These are phyloP conservation scores for Phlebiopsis gigantea DNA, from an alignment of 768 basidiomycete genomes.

Conservation along the genomic window DNA sequence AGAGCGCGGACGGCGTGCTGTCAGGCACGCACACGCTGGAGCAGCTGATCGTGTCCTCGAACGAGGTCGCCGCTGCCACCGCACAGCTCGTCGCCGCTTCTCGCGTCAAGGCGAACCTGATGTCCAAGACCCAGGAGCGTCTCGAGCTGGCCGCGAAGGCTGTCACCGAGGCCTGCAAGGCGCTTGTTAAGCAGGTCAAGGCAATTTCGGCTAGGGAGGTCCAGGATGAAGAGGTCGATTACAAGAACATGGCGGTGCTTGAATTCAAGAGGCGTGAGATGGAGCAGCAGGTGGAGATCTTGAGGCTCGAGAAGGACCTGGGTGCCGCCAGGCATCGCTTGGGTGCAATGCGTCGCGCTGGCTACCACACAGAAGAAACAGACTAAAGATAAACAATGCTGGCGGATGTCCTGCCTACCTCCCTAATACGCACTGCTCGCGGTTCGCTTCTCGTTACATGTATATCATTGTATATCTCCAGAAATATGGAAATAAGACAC, in stretches of 20 bases:
- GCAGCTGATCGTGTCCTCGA: constrained; percentile 99
- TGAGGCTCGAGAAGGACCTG: constrained; percentile 93
- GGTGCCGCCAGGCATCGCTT: constrained; percentile 79
- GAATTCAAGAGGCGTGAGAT: constrained; percentile 98
- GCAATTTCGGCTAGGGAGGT: constrained; percentile 82
- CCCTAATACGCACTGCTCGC: background rate
- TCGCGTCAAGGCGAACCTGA: constrained; percentile 94
- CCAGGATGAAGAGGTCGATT: constrained; percentile 75
- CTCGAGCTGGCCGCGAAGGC: constrained; percentile 96
- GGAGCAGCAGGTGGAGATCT: constrained; percentile 99
- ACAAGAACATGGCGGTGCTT: constrained; percentile 86
- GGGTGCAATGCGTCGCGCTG: constrained; percentile 83
- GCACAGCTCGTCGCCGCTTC: constrained; percentile 98
- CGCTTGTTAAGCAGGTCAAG: constrained; percentile 94
- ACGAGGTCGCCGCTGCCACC: constrained; percentile 95
- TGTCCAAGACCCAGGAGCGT: constrained; percentile 97
- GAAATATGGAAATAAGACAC: constrained; percentile 11
- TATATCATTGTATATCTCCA: constrained; percentile 10
- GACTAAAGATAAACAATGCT: constrained; percentile 12
- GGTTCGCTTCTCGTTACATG: constrained; percentile 3
- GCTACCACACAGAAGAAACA: constrained; percentile 79
- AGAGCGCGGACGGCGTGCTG: constrained; percentile 95
- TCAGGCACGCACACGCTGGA: constrained; percentile 96
- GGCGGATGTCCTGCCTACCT: background rate
- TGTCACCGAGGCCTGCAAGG: constrained; percentile 95